Evolutionary conservation across 345 rosid genomes (phyloP), one percentile per base, ranked within the genome.

Genomic region (Dipteronia sinensis): DNA sequence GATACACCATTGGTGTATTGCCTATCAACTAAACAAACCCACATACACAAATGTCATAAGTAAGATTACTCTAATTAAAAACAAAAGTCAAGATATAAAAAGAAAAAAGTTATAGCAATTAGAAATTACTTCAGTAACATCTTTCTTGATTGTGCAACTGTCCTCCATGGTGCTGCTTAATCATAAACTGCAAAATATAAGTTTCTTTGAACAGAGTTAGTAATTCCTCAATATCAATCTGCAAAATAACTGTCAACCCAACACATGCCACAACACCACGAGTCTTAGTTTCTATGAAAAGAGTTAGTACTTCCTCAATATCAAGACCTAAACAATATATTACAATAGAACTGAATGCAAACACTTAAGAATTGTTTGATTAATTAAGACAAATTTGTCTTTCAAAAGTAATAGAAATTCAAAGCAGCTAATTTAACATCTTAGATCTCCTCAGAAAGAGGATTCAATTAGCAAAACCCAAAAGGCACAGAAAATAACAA

Each of bases 1-100:
- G 86, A 81, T 87, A 91, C 7, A 87, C 91, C 91, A 91, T 83
- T 11, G 90, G 94, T 10, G 94, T 89, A 53, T 85, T 83, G 42
- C 94, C 97, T 34, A 90, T 87, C 65, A 92, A 65, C 97, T 90
- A 71, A 75, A 80, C 63, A 76, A 59, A 51, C 7, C 9, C 65
- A 46, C 34, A 69, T 0, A 3, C n/a, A 55, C 10, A 46, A 15
- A 42, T 7, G 12, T 31, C 31, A 44, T 8, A 20, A 20, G 34
- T 4, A n/a, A 67, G 13, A 8, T 10, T 2, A 38, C 42, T 2
- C 3, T 8, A 68, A 20, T 42, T 12, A 15, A 51, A 63, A 44
- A 69, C 46, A 42, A 6, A 22, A 22, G 53, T 65, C 29, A 74
- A 51, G 20, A n/a, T 1, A 22, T 38, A 67, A 59, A 68, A 7